These are phyloP conservation scores for Conticribra guillardii DNA, from an alignment of 108 stramenopile species.

Conservation along the genomic window DNA sequence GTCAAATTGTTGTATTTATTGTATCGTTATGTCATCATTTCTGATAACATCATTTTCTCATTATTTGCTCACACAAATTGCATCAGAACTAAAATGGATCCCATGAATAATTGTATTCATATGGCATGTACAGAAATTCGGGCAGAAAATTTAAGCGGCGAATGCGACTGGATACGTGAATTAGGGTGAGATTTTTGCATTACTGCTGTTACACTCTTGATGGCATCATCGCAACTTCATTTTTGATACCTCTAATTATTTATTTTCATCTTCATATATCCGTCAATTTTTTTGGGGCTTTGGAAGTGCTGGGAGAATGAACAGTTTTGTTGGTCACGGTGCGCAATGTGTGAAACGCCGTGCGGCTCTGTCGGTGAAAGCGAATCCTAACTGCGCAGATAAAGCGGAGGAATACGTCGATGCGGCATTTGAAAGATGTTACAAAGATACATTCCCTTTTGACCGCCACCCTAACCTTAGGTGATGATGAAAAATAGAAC, in stretches of 20 bases:
- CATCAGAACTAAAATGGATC: constrained; percentile 71
- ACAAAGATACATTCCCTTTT: constrained; percentile 85
- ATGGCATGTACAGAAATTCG: constrained; percentile 93
- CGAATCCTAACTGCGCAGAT: constrained; percentile 86
- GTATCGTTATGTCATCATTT: not conserved
- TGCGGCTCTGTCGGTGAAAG: constrained; percentile 75
- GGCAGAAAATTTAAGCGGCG: constrained; percentile 89
- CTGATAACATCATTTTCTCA: not conserved
- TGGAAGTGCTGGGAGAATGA: constrained; percentile 35
- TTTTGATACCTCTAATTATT: constrained; percentile 15
- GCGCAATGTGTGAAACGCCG: constrained; percentile 78
- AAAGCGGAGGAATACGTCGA: constrained; percentile 81
- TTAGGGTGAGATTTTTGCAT: constrained; percentile 52
- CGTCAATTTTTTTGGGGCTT: constrained; percentile 7
- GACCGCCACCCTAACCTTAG: constrained; percentile 85
- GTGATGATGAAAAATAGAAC: constrained; percentile 12
- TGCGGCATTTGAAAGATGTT: constrained; percentile 89
- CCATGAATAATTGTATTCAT: constrained; percentile 78
- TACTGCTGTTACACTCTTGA: too few relatives aligned
- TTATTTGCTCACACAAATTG: too few relatives aligned
- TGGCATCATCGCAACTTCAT: too few relatives aligned
- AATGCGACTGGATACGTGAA: constrained; percentile 79
- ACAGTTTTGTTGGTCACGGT: constrained; percentile 66
- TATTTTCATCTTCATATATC: not conserved
- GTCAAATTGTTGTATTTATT: too few relatives aligned